A percentile compares a stretch with the other conserved stretches of the same genome.
Conservation (phyloP, 139 green algal species). For the Chlorella sorokiniana region DNA sequence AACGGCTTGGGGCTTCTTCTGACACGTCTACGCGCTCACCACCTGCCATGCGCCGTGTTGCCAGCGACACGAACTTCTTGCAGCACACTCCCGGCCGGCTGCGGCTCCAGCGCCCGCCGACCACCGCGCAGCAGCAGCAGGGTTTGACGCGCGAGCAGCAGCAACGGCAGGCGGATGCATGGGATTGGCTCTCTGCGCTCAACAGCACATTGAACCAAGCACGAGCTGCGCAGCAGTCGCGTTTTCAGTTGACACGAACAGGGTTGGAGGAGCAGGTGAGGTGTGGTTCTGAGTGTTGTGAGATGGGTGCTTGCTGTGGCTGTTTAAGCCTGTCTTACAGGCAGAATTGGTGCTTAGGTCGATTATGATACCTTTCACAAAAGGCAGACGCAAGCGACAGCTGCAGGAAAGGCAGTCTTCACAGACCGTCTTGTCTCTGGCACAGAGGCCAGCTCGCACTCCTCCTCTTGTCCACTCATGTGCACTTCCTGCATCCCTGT, state of each 20-base stretch:
- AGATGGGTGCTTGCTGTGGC: neutral
- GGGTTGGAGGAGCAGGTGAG: slow-evolving; percentile 36
- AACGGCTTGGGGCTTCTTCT: slow-evolving; percentile 1
- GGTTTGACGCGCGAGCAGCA: neutral
- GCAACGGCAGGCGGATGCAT: slow-evolving; percentile 3
- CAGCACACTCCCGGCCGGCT: neutral
- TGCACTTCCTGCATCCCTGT: neutral
- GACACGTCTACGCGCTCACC: neutral
- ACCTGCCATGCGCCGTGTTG: slow-evolving; percentile 17
- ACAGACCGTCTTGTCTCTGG: no score
- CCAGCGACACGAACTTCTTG: slow-evolving; percentile 35
- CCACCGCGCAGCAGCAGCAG: neutral
- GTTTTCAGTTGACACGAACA: slow-evolving; percentile 17
- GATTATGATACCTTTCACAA: no score
- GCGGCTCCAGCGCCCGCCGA: neutral
- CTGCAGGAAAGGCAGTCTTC: no score
- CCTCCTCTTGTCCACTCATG: no score
- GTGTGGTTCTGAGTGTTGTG: neutral
- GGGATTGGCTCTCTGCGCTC: slow-evolving; percentile 34
- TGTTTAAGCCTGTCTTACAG: no score
- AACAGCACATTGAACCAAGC: slow-evolving; percentile 43
- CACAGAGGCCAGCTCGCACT: no score
- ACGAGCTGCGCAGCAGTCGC: slow-evolving; percentile 11
- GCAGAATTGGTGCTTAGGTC: no score
- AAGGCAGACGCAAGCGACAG: no score